Conservation (phyloP, 192 early-diverging fungal genomes). For the Dissophora ornata region DNA sequence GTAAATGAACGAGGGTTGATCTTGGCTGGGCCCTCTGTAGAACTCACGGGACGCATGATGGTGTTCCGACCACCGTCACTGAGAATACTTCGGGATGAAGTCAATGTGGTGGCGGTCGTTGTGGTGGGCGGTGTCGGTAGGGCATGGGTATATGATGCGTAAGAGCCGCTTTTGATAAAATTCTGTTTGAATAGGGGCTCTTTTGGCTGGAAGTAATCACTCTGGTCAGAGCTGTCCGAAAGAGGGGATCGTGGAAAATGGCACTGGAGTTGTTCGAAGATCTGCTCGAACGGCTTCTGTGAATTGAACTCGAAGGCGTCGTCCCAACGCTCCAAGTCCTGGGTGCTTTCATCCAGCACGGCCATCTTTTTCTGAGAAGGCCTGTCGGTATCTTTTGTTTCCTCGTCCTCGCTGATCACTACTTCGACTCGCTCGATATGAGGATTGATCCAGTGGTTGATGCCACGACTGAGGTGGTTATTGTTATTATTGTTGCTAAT, state of each 20-base stretch:
- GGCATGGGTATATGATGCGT: conserved; percentile 12
- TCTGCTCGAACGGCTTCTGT: conserved; percentile 17
- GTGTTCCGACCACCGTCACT: neutral
- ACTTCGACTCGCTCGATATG: conserved; percentile 3
- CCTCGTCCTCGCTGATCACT: conserved; percentile 1
- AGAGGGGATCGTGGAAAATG: conserved; percentile 30
- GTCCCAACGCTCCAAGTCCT: conserved; percentile 40
- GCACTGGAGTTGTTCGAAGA: conserved; percentile 34
- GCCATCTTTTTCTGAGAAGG: neutral
- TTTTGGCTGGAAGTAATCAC: conserved; percentile 33
- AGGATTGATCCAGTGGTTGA: neutral
- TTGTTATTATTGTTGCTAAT: neutral
- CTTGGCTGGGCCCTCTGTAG: conserved; percentile 5
- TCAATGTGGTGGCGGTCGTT: conserved; percentile 8
- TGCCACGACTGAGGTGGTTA: neutral
- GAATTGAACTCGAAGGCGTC: conserved; percentile 37
- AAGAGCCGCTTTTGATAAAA: neutral
- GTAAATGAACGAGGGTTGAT: conserved; percentile 4
- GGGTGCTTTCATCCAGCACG: neutral
- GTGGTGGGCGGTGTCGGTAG: conserved; percentile 8
- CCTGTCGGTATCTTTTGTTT: too few relatives aligned
- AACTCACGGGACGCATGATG: conserved; percentile 2
- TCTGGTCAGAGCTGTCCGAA: conserved; percentile 37
- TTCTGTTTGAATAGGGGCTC: neutral
- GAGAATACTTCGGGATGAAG: neutral